Base-by-base conservation (phyloP, 1,284 basidiomycete species). In the Heterobasidion annosum region DNA sequence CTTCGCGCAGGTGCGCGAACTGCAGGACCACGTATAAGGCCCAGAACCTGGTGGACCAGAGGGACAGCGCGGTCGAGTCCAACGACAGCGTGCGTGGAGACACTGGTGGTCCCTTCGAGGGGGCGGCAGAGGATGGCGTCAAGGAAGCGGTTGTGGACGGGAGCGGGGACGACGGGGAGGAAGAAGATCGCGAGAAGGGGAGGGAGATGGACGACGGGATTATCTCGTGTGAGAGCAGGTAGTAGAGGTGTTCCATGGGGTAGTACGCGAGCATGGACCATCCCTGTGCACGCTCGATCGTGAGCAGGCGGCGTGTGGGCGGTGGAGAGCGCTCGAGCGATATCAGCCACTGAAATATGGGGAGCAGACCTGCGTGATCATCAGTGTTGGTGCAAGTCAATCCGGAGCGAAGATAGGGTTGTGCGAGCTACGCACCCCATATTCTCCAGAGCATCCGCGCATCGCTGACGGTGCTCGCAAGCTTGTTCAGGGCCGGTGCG, bases 221-320 rank as follows among this genome's bases (percentile, higher is more conserved):
- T 52, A 92, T 70, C 16, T 76, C 74, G 62, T 88, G 81, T 1
- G 78, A 73, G 33, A 77, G 69, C 54, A 93, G 74, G 65, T 88
- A 92, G 63, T 78, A 85, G 34, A 88, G 67, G 62, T 92, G 88
- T 63, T 93, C 89, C 52, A 93, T 74, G 1, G 88, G 89, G 63
- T 88, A 93, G 71, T 88, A 93, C 1, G 73, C 77, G 16, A 93
- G 71, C 89, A 93, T 91, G 0, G 85, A 81, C 84, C 88, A 89
- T 16, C 84, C 88, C 65, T 93, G 90, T 8, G 91, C 70, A 32
- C 88, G 82, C 63, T 93, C 88, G 50, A 93, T 87, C 8, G 79
- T 88, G 53, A 83, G 79, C 19, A 89, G 74, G 45, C 74, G 74
- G 8, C 82, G 76, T 2, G 88, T 89, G 1, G 83, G 81, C 13